Evolutionary conservation across 2,329 filamentous ascomycete genomes (phyloP), one percentile per base, ranked within the genome.

Genomic region (Penicillium freii): DNA sequence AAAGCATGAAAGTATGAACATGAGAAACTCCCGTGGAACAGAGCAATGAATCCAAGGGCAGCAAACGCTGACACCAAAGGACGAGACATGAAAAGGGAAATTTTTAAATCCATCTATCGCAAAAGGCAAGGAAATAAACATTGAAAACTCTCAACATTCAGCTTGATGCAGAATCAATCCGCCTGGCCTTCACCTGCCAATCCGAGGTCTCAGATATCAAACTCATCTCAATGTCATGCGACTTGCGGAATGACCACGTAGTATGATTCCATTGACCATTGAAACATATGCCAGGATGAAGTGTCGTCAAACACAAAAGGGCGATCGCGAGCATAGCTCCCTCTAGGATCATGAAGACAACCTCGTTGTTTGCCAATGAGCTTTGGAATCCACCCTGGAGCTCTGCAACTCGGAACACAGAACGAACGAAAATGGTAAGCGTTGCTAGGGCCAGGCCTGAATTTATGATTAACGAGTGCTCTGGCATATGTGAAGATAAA

Each of bases 281-380:
- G 6, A 49, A 49, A 21, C 46, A 49, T 13, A 19, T 9, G 1
- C 46, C 33, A 1, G 46, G 33, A 27, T 49, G 33, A 25, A 49
- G 21, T 15, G 19, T 19, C 2, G 46, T 48, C 33, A 48, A 19
- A 48, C 21, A 25, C 5, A 48, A 34, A 25, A 36, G 7, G 3
- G 63, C 61, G 25, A 66, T 61, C 1, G 56, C 21, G 23, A 84
- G 79, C 79, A 82, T 82, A 4, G 75, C 73, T 21, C 81, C 80
- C 61, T 84, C 81, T 3, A 84, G 68, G 6, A 78, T 68, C 64
- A 83, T 79, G 64, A 83, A 82, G 19, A 76, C 72, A 2, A 68
- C 56, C 66, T 83, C 75, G 39, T 82, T 69, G 62, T 80, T 77
- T 69, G 81, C 81, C 39, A 82, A 62, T 23, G 71, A 58, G 58